Evolutionary conservation across 805 yeast genomes (phyloP), one percentile per base, ranked within the genome.

Genomic region (Metschnikowia amazonensis): DNA sequence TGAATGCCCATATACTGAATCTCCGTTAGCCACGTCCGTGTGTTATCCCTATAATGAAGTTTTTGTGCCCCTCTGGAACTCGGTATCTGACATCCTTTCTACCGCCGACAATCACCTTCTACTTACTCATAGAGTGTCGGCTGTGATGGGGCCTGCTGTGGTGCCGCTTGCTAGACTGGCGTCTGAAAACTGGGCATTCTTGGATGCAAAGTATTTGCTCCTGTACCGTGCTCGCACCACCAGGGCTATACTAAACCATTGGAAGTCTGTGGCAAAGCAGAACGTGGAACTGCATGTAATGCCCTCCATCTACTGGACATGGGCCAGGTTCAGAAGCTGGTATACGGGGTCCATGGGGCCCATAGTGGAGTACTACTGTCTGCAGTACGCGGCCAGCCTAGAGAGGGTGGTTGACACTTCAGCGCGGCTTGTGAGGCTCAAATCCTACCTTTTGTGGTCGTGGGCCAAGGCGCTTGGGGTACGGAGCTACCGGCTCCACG

Each of bases 301-400:
- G 5, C 30, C 37, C 9, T 16, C 13, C 7, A 24, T 28, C 10
- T 2, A 11, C 10, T 42, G 31, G 33, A 34, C 20, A 14, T 10
- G 27, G n/a, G 46, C 51, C 10, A 14, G 38, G 8, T 14, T 14
- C 7, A 3, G 11, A 21, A 37, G 16, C 30, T 33, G 43, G 35
- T 49, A 49, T 37, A n/a, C 35, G 21, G 44, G 37, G 9, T 39
- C 35, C 30, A 14, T 46, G 24, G 45, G 30, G 8, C 57, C 57
- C 3, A 28, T 46, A 24, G 48, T 45, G n/a, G 44, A 41, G 27
- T 50, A 47, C 44, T 49, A 50, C 30, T 30, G 46, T 14, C 45
- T 36, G 25, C 36, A 43, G 31, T 51, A 47, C 42, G 45, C 47
- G 36, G 36, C 39, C 43, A 11, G 35, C 14, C 21, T 47, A 45